These are phyloP conservation scores for Alectoria sarmentosa DNA, from an alignment of 495 filamentous ascomycete species.

Conservation along the genomic window DNA sequence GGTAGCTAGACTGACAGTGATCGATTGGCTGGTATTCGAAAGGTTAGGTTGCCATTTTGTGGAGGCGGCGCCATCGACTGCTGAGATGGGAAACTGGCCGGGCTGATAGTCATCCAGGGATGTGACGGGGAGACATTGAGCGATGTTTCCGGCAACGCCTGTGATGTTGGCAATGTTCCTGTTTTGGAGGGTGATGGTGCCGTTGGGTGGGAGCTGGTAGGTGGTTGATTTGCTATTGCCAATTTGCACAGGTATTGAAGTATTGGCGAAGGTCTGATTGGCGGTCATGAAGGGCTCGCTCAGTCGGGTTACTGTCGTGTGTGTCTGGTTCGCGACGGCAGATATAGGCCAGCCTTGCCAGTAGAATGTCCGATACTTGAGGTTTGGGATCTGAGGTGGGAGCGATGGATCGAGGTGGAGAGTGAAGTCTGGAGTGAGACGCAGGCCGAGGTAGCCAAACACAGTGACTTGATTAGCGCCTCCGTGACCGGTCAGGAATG, in stretches of 20 bases:
- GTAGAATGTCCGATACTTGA: conserved; percentile 62
- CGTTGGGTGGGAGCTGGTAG: conserved; percentile 44
- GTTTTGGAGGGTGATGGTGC: conserved; percentile 53
- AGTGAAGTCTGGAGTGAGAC: conserved; percentile 43
- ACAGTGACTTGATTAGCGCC: conserved; percentile 55
- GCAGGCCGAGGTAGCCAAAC: conserved; percentile 56
- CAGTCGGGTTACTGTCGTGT: conserved; percentile 54
- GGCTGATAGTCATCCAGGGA: conserved; percentile 45
- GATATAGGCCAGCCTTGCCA: conserved; percentile 60
- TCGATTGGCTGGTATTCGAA: conserved; percentile 38
- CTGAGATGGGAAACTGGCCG: conserved; percentile 67
- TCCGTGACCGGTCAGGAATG: conserved; percentile 61
- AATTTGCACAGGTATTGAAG: conserved; percentile 45
- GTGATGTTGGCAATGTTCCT: conserved; percentile 40
- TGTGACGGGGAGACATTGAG: conserved; percentile 55
- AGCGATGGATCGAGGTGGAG: conserved; percentile 53
- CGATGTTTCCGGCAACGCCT: conserved; percentile 52
- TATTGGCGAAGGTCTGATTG: conserved; percentile 40
- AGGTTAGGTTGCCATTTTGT: conserved; percentile 65
- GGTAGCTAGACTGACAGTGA: conserved; percentile 45
- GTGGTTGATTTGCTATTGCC: conserved; percentile 34
- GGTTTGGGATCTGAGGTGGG: conserved; percentile 53
- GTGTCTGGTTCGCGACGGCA: conserved; percentile 55
- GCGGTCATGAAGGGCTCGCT: conserved; percentile 36
- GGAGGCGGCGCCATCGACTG: conserved; percentile 60